phyloP scores from a whole-genome alignment of 768 basidiomycete genomes.

The Neoboletus magnificus region DNA sequence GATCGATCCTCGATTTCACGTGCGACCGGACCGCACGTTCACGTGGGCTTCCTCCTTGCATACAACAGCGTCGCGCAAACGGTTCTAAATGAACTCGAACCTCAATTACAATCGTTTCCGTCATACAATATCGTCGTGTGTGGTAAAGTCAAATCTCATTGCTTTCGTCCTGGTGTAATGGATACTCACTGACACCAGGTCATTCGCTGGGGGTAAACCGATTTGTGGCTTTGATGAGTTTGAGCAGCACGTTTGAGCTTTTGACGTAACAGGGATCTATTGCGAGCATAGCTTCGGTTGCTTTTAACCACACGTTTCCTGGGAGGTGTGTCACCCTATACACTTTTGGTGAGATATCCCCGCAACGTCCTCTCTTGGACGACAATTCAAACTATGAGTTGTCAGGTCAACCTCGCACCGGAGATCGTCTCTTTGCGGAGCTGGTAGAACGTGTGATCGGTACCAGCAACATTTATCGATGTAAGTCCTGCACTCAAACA shows the following conservation, averaged over 20 bases:
- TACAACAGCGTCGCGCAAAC: constrained; percentile 33
- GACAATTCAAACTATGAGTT: background rate
- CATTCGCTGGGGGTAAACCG: constrained; percentile 39
- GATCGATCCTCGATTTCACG: background rate
- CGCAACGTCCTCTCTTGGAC: background rate
- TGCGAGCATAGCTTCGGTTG: constrained; percentile 37
- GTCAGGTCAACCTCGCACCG: constrained; percentile 49
- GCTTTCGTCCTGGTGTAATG: background rate
- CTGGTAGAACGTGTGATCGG: constrained; percentile 40
- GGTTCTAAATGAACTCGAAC: constrained; percentile 28
- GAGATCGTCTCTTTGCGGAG: constrained; percentile 39
- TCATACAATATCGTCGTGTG: constrained; percentile 33
- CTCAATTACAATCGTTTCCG: constrained; percentile 32
- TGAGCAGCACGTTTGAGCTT: constrained; percentile 1
- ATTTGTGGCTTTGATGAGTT: background rate
- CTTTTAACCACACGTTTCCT: constrained; percentile 31
- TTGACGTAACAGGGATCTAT: constrained; percentile 33
- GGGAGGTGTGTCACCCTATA: constrained; percentile 32
- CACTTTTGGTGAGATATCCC: constrained; percentile 40
- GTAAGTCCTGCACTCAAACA: constrained; percentile 19
- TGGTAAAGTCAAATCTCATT: constrained; percentile 19
- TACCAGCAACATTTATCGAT: constrained; percentile 39
- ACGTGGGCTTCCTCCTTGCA: constrained; percentile 35
- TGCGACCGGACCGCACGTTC: constrained; percentile 27
- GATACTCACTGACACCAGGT: constrained; percentile 21